phyloP scores from a whole-genome alignment of 495 filamentous ascomycete genomes.

The Penicillium silybi region DNA sequence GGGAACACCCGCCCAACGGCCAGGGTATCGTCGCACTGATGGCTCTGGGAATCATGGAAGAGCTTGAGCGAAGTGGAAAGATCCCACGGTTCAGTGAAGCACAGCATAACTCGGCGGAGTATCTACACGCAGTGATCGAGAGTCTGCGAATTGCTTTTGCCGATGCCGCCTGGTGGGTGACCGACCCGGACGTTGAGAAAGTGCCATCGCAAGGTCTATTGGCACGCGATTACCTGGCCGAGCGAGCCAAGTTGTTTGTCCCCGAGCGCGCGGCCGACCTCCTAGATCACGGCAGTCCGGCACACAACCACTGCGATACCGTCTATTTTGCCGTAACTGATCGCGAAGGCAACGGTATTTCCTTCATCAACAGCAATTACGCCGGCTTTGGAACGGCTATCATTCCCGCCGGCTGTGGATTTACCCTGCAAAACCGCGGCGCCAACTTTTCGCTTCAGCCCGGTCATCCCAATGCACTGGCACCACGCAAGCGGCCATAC shows the following conservation, averaged over 20 bases:
- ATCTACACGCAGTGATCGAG: constrained; percentile 90
- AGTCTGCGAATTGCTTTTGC: constrained; percentile 88
- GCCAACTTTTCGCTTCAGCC: constrained; percentile 68
- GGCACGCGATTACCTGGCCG: constrained; percentile 57
- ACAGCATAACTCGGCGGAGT: constrained; percentile 73
- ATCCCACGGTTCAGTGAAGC: constrained; percentile 62
- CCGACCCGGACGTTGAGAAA: constrained; percentile 67
- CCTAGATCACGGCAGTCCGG: constrained; percentile 61
- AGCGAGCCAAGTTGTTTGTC: constrained; percentile 67
- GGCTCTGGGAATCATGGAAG: constrained; percentile 84
- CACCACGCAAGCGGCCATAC: constrained; percentile 84
- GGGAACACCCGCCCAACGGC: constrained; percentile 98
- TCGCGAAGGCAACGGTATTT: constrained; percentile 77
- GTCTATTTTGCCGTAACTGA: constrained; percentile 92
- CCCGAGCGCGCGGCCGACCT: constrained; percentile 53
- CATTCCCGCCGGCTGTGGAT: constrained; percentile 78
- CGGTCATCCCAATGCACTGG: constrained; percentile 73
- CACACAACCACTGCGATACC: constrained; percentile 75
- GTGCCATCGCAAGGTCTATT: constrained; percentile 65
- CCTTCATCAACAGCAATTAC: constrained; percentile 96
- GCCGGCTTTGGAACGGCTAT: constrained; percentile 85
- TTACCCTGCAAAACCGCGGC: constrained; percentile 93
- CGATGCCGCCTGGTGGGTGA: constrained; percentile 84
- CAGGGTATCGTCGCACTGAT: constrained; percentile 95
- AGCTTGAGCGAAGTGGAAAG: constrained; percentile 67